phyloP scores from a whole-genome alignment of 345 rosid genomes.

The Ceriops decandra region DNA sequence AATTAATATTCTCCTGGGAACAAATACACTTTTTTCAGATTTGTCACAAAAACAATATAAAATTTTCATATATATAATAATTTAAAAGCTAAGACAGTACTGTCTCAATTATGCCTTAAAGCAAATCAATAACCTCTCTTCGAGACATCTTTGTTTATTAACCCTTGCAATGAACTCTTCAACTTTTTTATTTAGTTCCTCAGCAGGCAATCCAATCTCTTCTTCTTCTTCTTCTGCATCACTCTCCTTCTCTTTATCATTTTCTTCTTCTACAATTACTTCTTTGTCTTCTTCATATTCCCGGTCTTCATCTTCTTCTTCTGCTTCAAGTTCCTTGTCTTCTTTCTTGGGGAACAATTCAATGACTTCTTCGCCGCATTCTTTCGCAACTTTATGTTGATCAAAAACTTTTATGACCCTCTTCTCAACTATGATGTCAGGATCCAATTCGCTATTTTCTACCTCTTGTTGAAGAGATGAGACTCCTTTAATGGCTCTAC shows the following conservation, averaged over 20 bases:
- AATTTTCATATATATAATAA: too few species aligned
- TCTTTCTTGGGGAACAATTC: neutral
- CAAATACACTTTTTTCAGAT: too few species aligned
- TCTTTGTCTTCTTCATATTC: neutral
- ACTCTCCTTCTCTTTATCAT: neutral
- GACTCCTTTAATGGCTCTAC: slow-evolving; percentile 14
- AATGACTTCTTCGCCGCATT: slow-evolving; percentile 1
- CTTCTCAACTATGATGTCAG: neutral
- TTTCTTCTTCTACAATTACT: neutral
- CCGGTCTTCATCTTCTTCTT: neutral
- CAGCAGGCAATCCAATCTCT: slow-evolving; percentile 29
- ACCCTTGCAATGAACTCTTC: slow-evolving; percentile 73
- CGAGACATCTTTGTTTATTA: slow-evolving; percentile 53
- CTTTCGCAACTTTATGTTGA: slow-evolving; percentile 3
- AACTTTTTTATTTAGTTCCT: slow-evolving; percentile 47
- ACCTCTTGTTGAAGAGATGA: slow-evolving; percentile 11
- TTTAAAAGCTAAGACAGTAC: neutral
- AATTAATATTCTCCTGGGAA: too few species aligned
- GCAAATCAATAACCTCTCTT: slow-evolving; percentile 25
- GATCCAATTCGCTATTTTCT: neutral
- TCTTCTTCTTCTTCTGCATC: slow-evolving; percentile 24
- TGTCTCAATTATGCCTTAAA: slow-evolving; percentile 10
- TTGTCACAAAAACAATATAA: too few species aligned
- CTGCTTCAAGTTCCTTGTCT: neutral
- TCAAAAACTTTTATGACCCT: neutral